Conservation (phyloP, 1,139 yeast species). For the Suhomyces ambrosiae region DNA sequence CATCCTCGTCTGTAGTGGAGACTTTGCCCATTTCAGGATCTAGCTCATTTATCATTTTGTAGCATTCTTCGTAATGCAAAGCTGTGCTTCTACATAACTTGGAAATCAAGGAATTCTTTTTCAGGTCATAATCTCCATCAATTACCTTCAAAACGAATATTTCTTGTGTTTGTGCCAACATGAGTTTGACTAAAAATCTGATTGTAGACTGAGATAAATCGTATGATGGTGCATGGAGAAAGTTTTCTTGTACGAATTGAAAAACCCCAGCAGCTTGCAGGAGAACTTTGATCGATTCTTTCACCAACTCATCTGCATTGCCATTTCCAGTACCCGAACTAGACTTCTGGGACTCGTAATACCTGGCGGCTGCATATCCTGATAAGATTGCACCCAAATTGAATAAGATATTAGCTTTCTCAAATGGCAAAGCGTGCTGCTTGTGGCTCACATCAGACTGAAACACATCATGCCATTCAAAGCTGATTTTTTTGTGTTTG, state of each 20-base stretch:
- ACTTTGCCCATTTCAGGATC: constrained; percentile 16
- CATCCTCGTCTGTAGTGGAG: constrained; percentile 17
- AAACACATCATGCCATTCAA: constrained; percentile 83
- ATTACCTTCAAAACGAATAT: constrained; percentile 69
- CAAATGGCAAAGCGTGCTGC: constrained; percentile 72
- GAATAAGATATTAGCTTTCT: constrained; percentile 82
- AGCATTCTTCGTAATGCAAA: constrained; percentile 55
- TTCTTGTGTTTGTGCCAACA: constrained; percentile 90
- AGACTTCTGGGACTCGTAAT: constrained; percentile 39
- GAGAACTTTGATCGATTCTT: constrained; percentile 60
- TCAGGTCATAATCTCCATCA: constrained; percentile 46
- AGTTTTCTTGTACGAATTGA: constrained; percentile 73
- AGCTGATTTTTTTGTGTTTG: constrained; percentile 54
- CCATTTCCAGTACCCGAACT: background rate
- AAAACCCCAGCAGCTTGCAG: constrained; percentile 83
- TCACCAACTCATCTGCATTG: constrained; percentile 48
- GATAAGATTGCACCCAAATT: constrained; percentile 51
- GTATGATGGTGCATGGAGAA: constrained; percentile 84
- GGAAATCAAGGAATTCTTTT: constrained; percentile 68
- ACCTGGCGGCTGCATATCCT: constrained; percentile 54
- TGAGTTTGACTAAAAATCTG: constrained; percentile 60
- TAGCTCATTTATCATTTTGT: constrained; percentile 36
- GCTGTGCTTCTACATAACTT: constrained; percentile 70
- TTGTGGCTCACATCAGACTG: constrained; percentile 40
- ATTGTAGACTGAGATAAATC: constrained; percentile 76